These are phyloP conservation scores for Chenopodium quinoa DNA, from an alignment of 148 eudicot genomes.

Conservation along the genomic window DNA sequence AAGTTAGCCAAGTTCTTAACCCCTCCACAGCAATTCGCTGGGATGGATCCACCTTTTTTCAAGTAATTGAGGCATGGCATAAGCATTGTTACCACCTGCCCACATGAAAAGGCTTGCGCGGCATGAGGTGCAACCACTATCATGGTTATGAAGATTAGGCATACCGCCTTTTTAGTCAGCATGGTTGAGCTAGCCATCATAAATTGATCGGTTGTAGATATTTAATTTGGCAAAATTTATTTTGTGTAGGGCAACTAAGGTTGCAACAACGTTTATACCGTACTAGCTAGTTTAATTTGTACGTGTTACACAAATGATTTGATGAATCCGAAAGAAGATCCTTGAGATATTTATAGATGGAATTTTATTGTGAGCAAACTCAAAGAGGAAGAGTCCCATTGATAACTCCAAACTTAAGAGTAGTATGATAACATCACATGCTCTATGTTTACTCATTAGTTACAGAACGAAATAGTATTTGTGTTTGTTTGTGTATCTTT, in stretches of 20 bases:
- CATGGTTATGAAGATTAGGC: slow-evolving; percentile 19
- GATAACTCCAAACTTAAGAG: background rate
- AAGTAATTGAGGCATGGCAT: slow-evolving; percentile 35
- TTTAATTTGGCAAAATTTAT: background rate
- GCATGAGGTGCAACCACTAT: slow-evolving; percentile 26
- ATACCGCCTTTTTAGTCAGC: slow-evolving; percentile 8
- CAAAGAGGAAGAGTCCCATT: background rate
- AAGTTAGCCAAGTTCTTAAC: slow-evolving; percentile 15
- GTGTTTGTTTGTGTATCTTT: background rate
- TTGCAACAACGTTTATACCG: background rate
- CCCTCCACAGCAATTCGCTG: slow-evolving; percentile 33
- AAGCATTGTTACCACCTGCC: slow-evolving; percentile 13
- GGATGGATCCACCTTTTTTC: slow-evolving; percentile 25
- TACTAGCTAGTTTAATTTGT: background rate
- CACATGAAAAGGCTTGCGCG: slow-evolving; percentile 29
- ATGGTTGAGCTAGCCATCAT: slow-evolving; percentile 20
- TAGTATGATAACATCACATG: background rate
- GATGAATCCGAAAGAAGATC: background rate
- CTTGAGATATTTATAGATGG: slow-evolving; percentile 2
- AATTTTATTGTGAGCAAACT: background rate
- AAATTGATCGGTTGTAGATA: background rate
- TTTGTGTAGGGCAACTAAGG: background rate
- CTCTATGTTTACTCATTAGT: background rate
- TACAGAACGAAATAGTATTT: background rate
- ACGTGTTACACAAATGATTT: background rate